A percentile compares a stretch with the other conserved stretches of the same genome.
These are phyloP conservation scores for Pythium volutum DNA, from an alignment of 352 stramenopile species.

Conservation along the genomic window DNA sequence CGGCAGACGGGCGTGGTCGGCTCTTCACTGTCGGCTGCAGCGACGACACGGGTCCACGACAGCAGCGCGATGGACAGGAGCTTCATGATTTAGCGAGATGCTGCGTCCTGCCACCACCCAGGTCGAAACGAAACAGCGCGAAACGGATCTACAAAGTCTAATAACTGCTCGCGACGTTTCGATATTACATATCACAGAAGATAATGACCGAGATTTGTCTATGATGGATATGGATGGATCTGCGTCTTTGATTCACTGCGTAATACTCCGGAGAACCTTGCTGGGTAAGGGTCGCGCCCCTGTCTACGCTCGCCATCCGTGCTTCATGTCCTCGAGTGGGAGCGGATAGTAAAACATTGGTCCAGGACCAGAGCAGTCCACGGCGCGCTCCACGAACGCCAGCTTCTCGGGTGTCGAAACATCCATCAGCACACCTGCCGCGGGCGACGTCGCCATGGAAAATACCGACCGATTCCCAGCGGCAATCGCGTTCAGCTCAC, in stretches of 20 bases:
- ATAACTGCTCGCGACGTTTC: constrained; percentile 1
- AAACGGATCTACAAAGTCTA: too few species aligned
- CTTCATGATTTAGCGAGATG: neutral
- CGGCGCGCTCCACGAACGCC: neutral
- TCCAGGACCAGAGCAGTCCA: constrained; percentile 3
- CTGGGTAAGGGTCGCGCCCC: neutral
- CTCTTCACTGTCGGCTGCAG: constrained; percentile 38
- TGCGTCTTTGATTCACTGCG: too few species aligned
- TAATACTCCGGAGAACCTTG: too few species aligned
- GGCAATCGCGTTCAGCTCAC: constrained; percentile 5
- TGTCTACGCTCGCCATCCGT: neutral
- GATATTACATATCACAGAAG: constrained; percentile 4
- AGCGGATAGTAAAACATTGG: constrained; percentile 7
- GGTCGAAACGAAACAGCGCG: neutral
- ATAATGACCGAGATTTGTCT: too few species aligned
- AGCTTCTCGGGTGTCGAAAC: constrained; percentile 5
- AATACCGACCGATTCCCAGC: neutral
- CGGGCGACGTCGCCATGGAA: neutral
- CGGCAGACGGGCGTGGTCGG: constrained; percentile 43
- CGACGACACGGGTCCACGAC: neutral
- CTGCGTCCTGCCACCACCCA: neutral
- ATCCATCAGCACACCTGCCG: constrained; percentile 6
- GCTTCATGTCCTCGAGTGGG: neutral
- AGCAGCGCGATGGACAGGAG: neutral
- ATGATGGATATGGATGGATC: too few species aligned